phyloP scores from a whole-genome alignment of 108 stramenopile genomes.

The Epithemia pelagica region DNA sequence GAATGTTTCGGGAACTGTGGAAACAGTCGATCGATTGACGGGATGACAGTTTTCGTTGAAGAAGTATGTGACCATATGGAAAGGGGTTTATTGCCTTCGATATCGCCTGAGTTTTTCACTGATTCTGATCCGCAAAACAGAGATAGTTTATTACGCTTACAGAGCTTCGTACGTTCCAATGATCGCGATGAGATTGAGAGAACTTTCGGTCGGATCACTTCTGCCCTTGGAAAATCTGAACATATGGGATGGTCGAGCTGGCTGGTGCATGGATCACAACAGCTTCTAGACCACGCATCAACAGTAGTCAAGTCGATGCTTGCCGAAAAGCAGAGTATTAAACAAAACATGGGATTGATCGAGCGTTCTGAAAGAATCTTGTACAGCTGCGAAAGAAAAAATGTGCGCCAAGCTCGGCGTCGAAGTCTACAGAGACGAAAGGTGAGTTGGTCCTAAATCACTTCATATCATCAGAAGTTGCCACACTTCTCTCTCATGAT shows the following conservation, averaged over 20 bases:
- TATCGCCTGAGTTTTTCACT: not conserved
- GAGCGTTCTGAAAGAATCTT: not conserved
- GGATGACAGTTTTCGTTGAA: not conserved
- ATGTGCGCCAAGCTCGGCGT: constrained; percentile 27
- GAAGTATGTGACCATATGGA: not conserved
- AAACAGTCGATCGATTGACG: not conserved
- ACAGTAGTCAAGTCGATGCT: not conserved
- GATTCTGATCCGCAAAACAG: not conserved
- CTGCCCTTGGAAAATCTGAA: not conserved
- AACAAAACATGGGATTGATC: not conserved
- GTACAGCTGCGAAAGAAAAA: constrained; percentile 2
- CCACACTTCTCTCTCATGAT: too few species aligned
- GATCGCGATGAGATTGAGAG: not conserved
- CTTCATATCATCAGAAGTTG: too few species aligned
- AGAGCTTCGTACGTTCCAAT: not conserved
- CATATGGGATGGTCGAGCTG: not conserved
- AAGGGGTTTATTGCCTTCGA: not conserved
- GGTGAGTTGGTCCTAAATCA: constrained; percentile 12
- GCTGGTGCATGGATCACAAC: not conserved
- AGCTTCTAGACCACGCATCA: not conserved
- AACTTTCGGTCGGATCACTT: not conserved
- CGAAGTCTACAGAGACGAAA: constrained; percentile 25
- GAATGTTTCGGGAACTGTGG: not conserved
- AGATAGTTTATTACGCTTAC: not conserved
- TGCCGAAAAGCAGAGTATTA: not conserved